Conservation (phyloP, 768 basidiomycete genomes). For the Mycena maculata region DNA sequence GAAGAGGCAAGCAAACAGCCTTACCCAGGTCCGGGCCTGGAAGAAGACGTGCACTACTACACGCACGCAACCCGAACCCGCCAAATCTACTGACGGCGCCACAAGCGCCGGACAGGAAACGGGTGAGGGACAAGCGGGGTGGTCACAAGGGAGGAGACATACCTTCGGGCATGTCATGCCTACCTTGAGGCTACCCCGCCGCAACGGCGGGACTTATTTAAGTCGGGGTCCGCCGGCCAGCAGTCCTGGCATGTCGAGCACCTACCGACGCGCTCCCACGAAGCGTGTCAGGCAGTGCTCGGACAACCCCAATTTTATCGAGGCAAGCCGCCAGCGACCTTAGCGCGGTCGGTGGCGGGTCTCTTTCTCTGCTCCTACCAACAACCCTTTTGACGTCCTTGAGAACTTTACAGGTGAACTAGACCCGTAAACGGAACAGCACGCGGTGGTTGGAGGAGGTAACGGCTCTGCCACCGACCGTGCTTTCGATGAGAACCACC, state of each 20-base stretch:
- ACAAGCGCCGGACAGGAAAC: too few species aligned
- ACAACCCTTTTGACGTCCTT: neutral
- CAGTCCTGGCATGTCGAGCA: neutral
- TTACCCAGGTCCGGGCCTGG: slow-evolving; percentile 25
- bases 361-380: neutral
- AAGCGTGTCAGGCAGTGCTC: neutral
- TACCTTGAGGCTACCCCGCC: neutral
- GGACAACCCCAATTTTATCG: neutral
- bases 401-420: neutral
- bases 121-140: neutral
- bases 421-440: neutral
- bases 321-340: neutral
- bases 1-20: too few species aligned
- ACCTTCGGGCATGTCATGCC: neutral
- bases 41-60: too few species aligned
- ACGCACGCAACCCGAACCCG: too few species aligned
- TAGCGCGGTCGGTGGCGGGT: neutral
- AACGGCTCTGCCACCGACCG: slow-evolving; percentile 13
- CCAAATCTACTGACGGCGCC: too few species aligned
- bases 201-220: neutral
- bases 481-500: neutral
- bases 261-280: neutral
- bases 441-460: neutral
- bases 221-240: neutral
- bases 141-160: neutral